These are phyloP conservation scores for Yamadazyma kanchanaburiensis DNA, from an alignment of 1,139 yeast species.

Conservation along the genomic window DNA sequence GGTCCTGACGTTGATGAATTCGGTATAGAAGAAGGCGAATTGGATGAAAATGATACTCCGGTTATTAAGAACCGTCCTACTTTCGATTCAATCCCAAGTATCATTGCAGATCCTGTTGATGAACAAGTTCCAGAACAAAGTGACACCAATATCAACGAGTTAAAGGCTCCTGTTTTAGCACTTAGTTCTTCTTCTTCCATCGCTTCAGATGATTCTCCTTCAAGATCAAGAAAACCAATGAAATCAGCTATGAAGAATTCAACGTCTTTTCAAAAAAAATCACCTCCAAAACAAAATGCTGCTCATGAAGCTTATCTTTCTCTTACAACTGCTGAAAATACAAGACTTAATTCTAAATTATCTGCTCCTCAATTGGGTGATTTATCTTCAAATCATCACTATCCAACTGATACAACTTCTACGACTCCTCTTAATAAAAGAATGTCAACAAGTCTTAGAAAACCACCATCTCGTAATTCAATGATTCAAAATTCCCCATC, in stretches of 20 bases:
- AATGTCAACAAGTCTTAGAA: conserved; percentile 31
- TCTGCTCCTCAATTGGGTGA: conserved; percentile 37
- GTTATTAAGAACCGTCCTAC: conserved; percentile 29
- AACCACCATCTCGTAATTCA: conserved; percentile 15
- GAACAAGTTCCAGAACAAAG: background rate
- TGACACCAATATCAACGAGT: background rate
- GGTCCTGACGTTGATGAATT: conserved; percentile 13
- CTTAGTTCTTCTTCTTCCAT: conserved; percentile 29
- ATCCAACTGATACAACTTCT: conserved; percentile 9
- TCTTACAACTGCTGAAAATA: conserved; percentile 73
- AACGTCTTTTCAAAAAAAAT: conserved; percentile 17
- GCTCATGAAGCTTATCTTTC: conserved; percentile 65
- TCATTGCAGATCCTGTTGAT: conserved; percentile 16
- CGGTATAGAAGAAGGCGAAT: conserved; percentile 17
- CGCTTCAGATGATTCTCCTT: conserved; percentile 21
- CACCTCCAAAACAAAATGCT: conserved; percentile 20
- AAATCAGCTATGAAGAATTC: conserved; percentile 66
- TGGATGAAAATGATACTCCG: conserved; percentile 17
- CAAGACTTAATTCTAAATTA: conserved; percentile 63
- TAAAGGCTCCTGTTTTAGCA: conserved; percentile 10
- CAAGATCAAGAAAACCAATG: conserved; percentile 33
- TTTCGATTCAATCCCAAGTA: conserved; percentile 29
- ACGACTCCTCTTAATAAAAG: conserved; percentile 17
- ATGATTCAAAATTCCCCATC: conserved; percentile 1
- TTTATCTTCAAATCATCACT: conserved; percentile 12